Evolutionary conservation across 1,139 yeast species (phyloP).

Genomic region (Diutina rugosa): DNA sequence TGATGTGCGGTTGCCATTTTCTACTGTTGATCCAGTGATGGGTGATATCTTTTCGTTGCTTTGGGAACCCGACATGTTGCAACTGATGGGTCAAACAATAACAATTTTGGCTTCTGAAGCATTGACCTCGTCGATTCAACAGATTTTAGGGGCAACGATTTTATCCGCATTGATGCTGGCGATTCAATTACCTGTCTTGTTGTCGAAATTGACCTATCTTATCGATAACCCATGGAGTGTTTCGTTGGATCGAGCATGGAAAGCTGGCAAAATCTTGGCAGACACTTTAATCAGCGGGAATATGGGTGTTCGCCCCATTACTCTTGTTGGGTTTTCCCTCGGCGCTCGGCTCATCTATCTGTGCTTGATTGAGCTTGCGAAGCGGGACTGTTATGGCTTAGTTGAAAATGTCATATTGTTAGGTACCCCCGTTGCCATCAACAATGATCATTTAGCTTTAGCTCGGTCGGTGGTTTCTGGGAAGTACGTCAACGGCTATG

Average conservation of each 20-base stretch:
- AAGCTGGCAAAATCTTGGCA: constrained; percentile 85
- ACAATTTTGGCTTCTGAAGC: constrained; percentile 90
- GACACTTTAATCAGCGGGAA: constrained; percentile 81
- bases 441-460: constrained; percentile 62
- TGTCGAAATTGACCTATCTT: constrained; percentile 78
- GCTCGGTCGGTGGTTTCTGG: constrained; percentile 89
- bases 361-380: constrained; percentile 77
- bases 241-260: constrained; percentile 93
- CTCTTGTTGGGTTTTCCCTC: constrained; percentile 84
- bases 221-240: constrained; percentile 98
- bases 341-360: constrained; percentile 92
- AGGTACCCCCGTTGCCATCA: constrained; percentile 82
- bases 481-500: constrained; percentile 77
- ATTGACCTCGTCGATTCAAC: constrained; percentile 85
- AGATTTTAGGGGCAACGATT: constrained; percentile 84
- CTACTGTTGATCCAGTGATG: constrained; percentile 95
- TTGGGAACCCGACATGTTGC: constrained; percentile 98
- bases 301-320: constrained; percentile 85
- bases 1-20: constrained; percentile 92
- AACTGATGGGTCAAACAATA: constrained; percentile 92
- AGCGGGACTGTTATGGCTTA: constrained; percentile 76
- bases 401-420: constrained; percentile 80
- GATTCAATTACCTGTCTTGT: constrained; percentile 81
- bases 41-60: constrained; percentile 85
- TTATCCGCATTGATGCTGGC: constrained; percentile 94